phyloP scores from a whole-genome alignment of 805 yeast genomes.

The Scheffersomyces lignosus region DNA sequence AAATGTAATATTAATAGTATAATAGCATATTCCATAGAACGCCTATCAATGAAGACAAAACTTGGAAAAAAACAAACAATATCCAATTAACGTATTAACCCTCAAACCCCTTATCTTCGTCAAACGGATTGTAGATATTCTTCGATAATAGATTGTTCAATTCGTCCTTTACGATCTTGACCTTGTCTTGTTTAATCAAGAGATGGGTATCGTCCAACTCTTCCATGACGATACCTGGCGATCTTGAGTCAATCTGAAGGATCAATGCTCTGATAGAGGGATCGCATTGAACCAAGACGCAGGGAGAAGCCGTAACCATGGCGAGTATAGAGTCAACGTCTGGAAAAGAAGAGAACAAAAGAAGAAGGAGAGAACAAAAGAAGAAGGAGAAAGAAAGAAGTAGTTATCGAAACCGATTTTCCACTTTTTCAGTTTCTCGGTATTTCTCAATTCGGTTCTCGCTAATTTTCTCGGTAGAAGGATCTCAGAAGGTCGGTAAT shows the following conservation, averaged over 20 bases:
- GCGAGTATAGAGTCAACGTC: conserved; percentile 1
- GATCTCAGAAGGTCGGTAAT: too few relatives aligned
- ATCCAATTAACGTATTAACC: not conserved
- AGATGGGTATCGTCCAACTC: conserved; percentile 93
- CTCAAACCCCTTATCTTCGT: conserved; percentile 39
- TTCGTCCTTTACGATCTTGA: conserved; percentile 74
- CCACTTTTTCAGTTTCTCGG: too few relatives aligned
- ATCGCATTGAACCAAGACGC: conserved; percentile 60
- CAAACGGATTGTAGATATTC: conserved; percentile 82
- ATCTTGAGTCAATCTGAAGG: conserved; percentile 72
- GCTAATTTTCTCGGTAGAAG: too few relatives aligned
- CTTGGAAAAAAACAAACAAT: too few relatives aligned
- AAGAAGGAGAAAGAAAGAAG: not conserved
- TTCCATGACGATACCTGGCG: conserved; percentile 66
- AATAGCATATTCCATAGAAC: too few relatives aligned
- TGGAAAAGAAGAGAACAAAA: conserved; percentile 1
- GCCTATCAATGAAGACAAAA: too few relatives aligned
- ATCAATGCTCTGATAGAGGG: conserved; percentile 91
- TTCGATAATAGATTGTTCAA: conserved; percentile 73
- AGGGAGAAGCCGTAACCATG: conserved; percentile 46
- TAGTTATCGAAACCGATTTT: too few relatives aligned
- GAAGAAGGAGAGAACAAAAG: conserved; percentile 1
- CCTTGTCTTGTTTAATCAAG: conserved; percentile 74
- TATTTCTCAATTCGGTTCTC: too few relatives aligned
- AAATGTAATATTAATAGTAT: too few relatives aligned